These are phyloP conservation scores for Coniochaeta pulveracea DNA, from an alignment of 2,329 filamentous ascomycete species.

Conservation along the genomic window DNA sequence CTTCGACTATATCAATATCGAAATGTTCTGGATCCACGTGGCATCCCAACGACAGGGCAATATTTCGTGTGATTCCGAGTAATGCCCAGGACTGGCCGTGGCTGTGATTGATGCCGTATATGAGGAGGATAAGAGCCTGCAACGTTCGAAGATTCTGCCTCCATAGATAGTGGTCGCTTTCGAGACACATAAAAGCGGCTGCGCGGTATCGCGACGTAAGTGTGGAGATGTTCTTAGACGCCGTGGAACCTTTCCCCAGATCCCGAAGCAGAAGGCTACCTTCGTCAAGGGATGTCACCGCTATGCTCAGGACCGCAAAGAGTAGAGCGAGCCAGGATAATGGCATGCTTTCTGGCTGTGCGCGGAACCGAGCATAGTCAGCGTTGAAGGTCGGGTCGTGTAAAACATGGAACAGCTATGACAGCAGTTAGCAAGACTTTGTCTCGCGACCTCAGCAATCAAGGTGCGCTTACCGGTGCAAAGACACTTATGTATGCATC, in stretches of 20 bases:
- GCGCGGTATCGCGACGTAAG: slow-evolving; percentile 1
- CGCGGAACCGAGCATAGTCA: slow-evolving; percentile 1
- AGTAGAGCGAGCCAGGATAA: slow-evolving; percentile 2
- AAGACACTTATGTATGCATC: slow-evolving; percentile 2
- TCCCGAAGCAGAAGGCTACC: slow-evolving; percentile 1
- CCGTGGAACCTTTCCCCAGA: background rate
- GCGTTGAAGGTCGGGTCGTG: slow-evolving; percentile 1
- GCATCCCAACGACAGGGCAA: slow-evolving; percentile 1
- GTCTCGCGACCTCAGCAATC: background rate
- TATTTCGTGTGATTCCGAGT: background rate
- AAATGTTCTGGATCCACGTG: slow-evolving; percentile 2
- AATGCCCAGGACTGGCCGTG: slow-evolving; percentile 3
- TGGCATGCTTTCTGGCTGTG: background rate
- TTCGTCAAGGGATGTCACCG: slow-evolving; percentile 1
- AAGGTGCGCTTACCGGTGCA: background rate
- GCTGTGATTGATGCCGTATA: slow-evolving; percentile 4
- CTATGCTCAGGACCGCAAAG: slow-evolving; percentile 3
- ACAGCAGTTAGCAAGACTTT: background rate
- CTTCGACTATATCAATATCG: background rate
- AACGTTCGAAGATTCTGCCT: slow-evolving; percentile 1
- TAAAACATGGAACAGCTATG: slow-evolving; percentile 2
- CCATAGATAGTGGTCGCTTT: slow-evolving; percentile 1
- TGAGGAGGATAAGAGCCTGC: slow-evolving; percentile 2
- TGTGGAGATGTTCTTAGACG: slow-evolving; percentile 1
- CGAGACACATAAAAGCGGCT: slow-evolving; percentile 1